Evolutionary conservation across 2,329 filamentous ascomycete species (phyloP), one percentile per base, ranked within the genome.

Genomic region (Verticillium longisporum): DNA sequence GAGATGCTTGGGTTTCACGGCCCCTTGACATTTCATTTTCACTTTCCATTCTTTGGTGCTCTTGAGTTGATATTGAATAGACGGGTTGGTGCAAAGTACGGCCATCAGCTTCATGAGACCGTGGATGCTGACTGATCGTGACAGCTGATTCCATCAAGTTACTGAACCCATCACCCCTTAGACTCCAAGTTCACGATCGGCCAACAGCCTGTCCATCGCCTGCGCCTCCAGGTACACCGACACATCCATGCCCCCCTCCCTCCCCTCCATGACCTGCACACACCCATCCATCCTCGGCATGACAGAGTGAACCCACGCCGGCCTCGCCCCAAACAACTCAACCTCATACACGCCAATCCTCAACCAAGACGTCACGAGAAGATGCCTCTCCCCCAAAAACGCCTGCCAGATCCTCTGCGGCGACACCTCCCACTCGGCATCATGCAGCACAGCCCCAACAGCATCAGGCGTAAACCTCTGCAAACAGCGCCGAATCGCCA

Each of bases 401-500:
- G 66, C 75, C 62, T 78, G 74, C 80, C 79, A 82, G 15, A 82
- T 63, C 6, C 80, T 71, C 67, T 82, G 79, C 0, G 80, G 79
- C 11, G 73, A 73, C 11, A 72, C 64, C 64, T 82, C 79, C 60
- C 75, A 69, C 2, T 76, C 76, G 10, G 72, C 70, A 57, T 78
- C 75, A 60, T 81, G 75, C 2, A 82, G 66, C 37, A 75, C 67
- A 3, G 76, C 73, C 0, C 69, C 72, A 2, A 82, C 66, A 0
- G 72, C 71, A 4, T 71, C 70, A 0, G 72, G 69, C 0, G 73
- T 76, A 61, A 80, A 80, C 1, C 31, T 66, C 4, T 65, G 59
- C 55, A 80, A 65, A 7, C 69, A 75, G 1, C 64, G 18, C 2
- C 77, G 70, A 26, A 82, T 75, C 14, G 60, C 55, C 6, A 66